Evolutionary conservation across 495 filamentous ascomycete genomes (phyloP).

Genomic region (Bryoglossum gracile): DNA sequence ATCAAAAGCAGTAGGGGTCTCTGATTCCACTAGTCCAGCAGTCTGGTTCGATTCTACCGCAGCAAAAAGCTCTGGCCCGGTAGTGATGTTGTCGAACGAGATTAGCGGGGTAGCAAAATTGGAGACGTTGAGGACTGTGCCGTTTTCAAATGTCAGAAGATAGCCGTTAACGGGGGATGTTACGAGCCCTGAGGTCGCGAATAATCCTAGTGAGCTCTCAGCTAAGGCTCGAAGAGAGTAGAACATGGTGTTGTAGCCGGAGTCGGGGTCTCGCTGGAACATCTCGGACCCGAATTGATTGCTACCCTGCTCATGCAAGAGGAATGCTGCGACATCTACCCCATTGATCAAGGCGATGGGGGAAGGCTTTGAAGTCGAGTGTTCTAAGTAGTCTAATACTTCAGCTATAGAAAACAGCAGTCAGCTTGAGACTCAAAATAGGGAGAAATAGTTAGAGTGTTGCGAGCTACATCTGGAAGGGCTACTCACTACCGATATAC

Average conservation of each 20-base stretch:
- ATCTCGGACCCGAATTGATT: no score
- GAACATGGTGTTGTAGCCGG: constrained; percentile 39
- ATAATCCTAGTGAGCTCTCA: background rate
- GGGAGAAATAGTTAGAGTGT: no score
- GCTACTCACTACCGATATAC: no score
- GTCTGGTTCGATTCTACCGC: background rate
- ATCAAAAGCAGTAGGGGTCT: no score
- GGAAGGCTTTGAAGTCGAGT: constrained; percentile 23
- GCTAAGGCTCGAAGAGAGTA: background rate
- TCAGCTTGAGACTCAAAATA: no score
- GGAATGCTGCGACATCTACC: constrained; percentile 28
- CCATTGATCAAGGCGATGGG: constrained; percentile 33
- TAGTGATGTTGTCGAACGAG: background rate
- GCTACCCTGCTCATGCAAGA: no score
- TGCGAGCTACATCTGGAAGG: no score
- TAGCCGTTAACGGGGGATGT: background rate
- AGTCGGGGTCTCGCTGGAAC: no score
- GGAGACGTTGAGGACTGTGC: background rate
- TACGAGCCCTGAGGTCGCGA: background rate
- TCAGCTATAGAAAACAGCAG: no score
- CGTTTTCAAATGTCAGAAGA: background rate
- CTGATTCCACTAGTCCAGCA: no score
- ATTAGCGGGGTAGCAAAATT: background rate
- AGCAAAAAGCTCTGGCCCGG: background rate
- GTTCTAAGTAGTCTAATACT: no score